Evolutionary conservation across 768 basidiomycete genomes (phyloP).

Genomic region (Termitomyces sp.): DNA sequence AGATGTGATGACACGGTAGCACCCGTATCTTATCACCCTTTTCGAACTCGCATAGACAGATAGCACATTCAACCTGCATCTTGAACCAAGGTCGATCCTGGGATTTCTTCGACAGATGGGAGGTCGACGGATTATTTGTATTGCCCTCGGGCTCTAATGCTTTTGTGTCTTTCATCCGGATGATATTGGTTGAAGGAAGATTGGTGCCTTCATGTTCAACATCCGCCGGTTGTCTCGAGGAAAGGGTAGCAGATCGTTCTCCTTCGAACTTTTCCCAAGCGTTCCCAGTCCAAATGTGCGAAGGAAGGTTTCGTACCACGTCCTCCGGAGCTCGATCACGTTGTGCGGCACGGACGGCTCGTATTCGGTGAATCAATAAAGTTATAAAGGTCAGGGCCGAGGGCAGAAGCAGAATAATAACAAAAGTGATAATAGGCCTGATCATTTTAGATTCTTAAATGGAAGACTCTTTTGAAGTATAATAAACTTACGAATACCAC

Average conservation of each 20-base stretch:
- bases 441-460: conserved; percentile 9
- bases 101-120: conserved; percentile 24
- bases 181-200: not conserved
- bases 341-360: conserved; percentile 76
- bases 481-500: conserved; percentile 77
- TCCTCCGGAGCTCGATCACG: conserved; percentile 83
- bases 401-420: conserved; percentile 86
- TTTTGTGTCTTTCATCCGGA: conserved; percentile 12
- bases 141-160: conserved; percentile 13
- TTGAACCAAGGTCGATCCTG: conserved; percentile 71
- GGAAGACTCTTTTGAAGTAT: not conserved
- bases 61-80: conserved; percentile 83
- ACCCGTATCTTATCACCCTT: conserved; percentile 90
- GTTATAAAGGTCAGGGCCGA: conserved; percentile 87
- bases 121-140: conserved; percentile 36
- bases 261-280: conserved; percentile 79
- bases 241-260: conserved; percentile 25
- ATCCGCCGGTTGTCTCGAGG: conserved; percentile 22
- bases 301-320: conserved; percentile 74
- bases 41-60: conserved; percentile 84
- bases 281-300: conserved; percentile 77
- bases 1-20: conserved; percentile 92
- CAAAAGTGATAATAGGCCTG: conserved; percentile 82
- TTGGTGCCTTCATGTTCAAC: conserved; percentile 17
- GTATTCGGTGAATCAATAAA: conserved; percentile 84